Percentiles rank a stretch among this genome's conserved stretches.
These are phyloP conservation scores for Colletotrichum theobromicola DNA, from an alignment of 2,329 filamentous ascomycete genomes.

Conservation along the genomic window DNA sequence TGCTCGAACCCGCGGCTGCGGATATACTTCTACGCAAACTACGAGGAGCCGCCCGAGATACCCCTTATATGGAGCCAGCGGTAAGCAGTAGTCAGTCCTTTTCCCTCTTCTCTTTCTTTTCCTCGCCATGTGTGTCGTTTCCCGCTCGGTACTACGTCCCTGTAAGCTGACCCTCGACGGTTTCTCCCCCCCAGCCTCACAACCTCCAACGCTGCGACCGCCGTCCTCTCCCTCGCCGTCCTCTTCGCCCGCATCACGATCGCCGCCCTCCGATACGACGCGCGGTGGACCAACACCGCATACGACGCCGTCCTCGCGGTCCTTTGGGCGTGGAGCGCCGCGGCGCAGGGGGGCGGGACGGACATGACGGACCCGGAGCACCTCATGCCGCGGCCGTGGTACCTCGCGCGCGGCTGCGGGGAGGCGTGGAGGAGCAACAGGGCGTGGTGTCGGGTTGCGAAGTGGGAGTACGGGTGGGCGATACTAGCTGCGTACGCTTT, in stretches of 20 bases:
- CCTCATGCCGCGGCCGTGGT: constrained; percentile 29
- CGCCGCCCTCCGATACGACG: constrained; percentile 24
- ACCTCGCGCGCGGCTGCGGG: constrained; percentile 27
- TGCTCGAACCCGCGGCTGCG: constrained; percentile 33
- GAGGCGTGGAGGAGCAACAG: not conserved
- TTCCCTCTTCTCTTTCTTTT: too few relatives aligned
- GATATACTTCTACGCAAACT: constrained; percentile 35
- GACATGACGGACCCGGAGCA: constrained; percentile 30
- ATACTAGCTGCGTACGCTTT: not conserved
- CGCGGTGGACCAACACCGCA: constrained; percentile 20
- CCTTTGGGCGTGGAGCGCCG: constrained; percentile 31
- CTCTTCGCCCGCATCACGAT: constrained; percentile 29
- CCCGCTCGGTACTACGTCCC: not conserved
- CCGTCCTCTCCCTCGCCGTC: constrained; percentile 32
- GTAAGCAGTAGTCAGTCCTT: constrained; percentile 24
- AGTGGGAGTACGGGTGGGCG: not conserved
- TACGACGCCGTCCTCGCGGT: constrained; percentile 33
- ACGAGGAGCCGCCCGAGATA: constrained; percentile 30
- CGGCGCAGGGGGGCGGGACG: constrained; percentile 22
- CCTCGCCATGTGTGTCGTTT: not conserved
- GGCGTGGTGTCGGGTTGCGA: not conserved
- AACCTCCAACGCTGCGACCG: constrained; percentile 32
- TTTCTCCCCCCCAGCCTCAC: constrained; percentile 24
- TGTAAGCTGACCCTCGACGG: not conserved
- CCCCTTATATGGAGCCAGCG: constrained; percentile 31